phyloP scores from a whole-genome alignment of 129 eudicot genomes.

The Silybum marianum region DNA sequence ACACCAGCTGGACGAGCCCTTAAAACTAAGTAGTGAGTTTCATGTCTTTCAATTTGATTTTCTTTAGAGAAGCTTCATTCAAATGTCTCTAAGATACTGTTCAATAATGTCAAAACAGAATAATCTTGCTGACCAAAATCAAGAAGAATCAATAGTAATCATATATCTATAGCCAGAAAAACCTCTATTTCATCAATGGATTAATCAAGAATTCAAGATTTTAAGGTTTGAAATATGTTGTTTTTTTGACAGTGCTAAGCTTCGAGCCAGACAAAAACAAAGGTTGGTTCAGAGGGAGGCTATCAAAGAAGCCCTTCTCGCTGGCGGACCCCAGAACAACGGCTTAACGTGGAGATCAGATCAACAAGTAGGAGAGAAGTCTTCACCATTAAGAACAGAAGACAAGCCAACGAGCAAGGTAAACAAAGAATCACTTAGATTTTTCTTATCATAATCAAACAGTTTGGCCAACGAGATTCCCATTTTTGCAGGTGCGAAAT shows the following conservation, averaged over 20 bases:
- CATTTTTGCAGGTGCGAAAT: constrained; percentile 36
- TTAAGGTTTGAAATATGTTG: constrained; percentile 1
- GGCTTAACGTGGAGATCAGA: constrained; percentile 33
- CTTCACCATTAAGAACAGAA: constrained; percentile 30
- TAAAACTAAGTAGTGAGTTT: constrained; percentile 78
- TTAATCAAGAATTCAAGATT: background rate
- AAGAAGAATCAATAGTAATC: too few relatives aligned
- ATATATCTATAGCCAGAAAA: too few relatives aligned
- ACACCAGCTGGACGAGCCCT: constrained; percentile 84
- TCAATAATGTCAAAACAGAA: too few relatives aligned
- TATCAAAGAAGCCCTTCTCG: constrained; percentile 40
- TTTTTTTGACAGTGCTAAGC: constrained; percentile 57
- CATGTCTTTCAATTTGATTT: background rate
- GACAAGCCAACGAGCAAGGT: constrained; percentile 38
- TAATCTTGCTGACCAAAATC: too few relatives aligned
- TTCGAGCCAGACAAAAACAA: constrained; percentile 86
- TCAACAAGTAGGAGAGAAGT: constrained; percentile 41
- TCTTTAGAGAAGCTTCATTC: too few relatives aligned
- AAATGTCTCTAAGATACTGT: too few relatives aligned
- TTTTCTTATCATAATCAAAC: constrained; percentile 19
- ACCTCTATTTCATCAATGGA: background rate
- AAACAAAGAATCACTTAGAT: constrained; percentile 21
- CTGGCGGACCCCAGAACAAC: constrained; percentile 21
- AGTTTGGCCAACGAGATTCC: constrained; percentile 31
- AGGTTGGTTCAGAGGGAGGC: constrained; percentile 58